Base-by-base conservation (phyloP, 768 basidiomycete genomes). In the Lepiota subincarnata region DNA sequence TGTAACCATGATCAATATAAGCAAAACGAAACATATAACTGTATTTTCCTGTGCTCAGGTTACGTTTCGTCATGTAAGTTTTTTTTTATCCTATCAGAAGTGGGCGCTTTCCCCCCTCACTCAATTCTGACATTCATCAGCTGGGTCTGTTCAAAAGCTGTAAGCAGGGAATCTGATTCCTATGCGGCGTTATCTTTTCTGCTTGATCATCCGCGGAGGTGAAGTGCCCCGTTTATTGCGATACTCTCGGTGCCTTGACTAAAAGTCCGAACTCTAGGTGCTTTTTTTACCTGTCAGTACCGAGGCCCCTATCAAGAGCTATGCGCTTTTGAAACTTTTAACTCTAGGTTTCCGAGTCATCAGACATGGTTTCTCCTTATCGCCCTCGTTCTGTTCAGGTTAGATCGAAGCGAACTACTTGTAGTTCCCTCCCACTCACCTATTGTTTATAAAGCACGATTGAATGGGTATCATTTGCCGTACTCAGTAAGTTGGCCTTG, bases 121-220 rank as follows among this genome's bases (percentile, higher is more conserved):
- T 13, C 22, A 31, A 28, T 11, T 12, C 37, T 26, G 10, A 48
- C 20, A 16, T 19, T 14, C n/a, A n/a, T 11, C 54, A 90, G 87
- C 50, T 92, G 88, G 88, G 64, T 70, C 2, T 62, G 75, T 10
- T 82, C 78, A 22, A 83, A 81, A 55, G n/a, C 79, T 1, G 69
- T 78, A 0, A 72, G 72, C 1, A 55, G 64, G 5, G 62, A 67
- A 0, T 82, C 85, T 0, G 73, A 77, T 0, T 57, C 71, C 0
- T 66, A 78, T 31, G 75, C 81, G 44, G 82, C 83, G 0, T 67
- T 89, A 3, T 79, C 82, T 13, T 92, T 91, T 66, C 71, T 92
- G 8, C 78, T 92, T 4, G 81, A 89, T 55, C 89, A 91, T 67
- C 89, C 89, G 2, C 75, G 89, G 41, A 77, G 84, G 75, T 84